phyloP scores from a whole-genome alignment of 2,329 filamentous ascomycete species.

The Tolypocladium paradoxum region DNA sequence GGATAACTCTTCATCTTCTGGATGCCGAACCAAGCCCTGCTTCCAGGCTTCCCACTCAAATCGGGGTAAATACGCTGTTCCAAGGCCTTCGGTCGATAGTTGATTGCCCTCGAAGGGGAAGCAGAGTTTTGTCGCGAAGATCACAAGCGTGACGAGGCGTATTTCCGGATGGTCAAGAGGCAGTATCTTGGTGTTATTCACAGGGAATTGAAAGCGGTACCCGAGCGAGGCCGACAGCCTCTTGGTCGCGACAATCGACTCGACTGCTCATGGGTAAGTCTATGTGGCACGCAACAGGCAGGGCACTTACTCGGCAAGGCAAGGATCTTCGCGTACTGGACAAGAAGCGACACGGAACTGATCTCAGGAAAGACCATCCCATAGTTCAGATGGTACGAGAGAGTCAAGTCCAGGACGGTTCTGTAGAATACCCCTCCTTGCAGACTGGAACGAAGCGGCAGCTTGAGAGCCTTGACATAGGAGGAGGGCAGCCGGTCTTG shows the following conservation, averaged over 20 bases:
- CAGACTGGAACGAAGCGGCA: conserved; percentile 28
- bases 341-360: conserved; percentile 57
- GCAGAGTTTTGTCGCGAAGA: conserved; percentile 68
- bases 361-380: conserved; percentile 61
- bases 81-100: conserved; percentile 15
- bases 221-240: conserved; percentile 38
- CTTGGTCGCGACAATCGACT: conserved; percentile 26
- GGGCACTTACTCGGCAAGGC: conserved; percentile 56
- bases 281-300: too few species aligned
- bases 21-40: conserved; percentile 27
- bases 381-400: conserved; percentile 57
- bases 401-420: conserved; percentile 48
- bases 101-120: conserved; percentile 60
- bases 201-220: conserved; percentile 43
- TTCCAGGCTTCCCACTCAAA: conserved; percentile 69
- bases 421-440: conserved; percentile 51
- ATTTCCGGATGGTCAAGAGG: conserved; percentile 61
- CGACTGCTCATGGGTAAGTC: conserved; percentile 38
- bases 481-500: conserved; percentile 49
- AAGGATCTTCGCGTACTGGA: conserved; percentile 59
- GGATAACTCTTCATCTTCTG: conserved; percentile 5
- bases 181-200: conserved; percentile 30
- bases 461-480: conserved; percentile 50
- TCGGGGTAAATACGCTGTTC: conserved; percentile 6
- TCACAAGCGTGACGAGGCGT: conserved; percentile 56